These are phyloP conservation scores for Tagetes erecta DNA, from an alignment of 129 eudicot genomes.

Conservation along the genomic window DNA sequence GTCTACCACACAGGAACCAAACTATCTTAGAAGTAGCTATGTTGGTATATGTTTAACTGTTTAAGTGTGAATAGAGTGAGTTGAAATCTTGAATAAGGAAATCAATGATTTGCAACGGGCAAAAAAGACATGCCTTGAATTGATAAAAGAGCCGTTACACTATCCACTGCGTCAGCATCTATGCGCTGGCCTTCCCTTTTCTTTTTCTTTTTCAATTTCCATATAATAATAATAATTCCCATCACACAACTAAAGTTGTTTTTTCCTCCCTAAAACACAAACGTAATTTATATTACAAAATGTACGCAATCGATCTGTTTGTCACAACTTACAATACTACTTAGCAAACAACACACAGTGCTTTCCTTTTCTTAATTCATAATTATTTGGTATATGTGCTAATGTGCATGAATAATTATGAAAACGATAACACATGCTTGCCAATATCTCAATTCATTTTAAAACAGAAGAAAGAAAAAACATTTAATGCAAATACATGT, in stretches of 20 bases:
- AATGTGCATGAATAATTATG: too few relatives aligned
- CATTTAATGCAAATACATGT: constrained; percentile 23
- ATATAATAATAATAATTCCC: not conserved
- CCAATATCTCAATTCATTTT: not conserved
- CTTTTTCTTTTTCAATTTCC: not conserved
- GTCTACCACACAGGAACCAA: too few relatives aligned
- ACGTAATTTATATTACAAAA: too few relatives aligned
- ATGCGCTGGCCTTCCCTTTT: not conserved
- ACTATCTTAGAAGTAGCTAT: too few relatives aligned
- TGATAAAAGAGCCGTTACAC: constrained; percentile 33
- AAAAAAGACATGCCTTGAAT: constrained; percentile 17
- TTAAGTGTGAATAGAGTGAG: too few relatives aligned
- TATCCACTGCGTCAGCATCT: constrained; percentile 17
- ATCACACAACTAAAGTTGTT: not conserved
- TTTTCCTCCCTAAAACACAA: not conserved
- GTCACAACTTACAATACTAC: too few relatives aligned
- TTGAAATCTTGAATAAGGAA: not conserved
- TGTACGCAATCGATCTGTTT: too few relatives aligned
- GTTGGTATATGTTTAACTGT: too few relatives aligned
- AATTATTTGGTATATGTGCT: too few relatives aligned
- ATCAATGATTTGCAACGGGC: constrained; percentile 11
- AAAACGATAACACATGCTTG: too few relatives aligned
- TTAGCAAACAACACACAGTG: too few relatives aligned
- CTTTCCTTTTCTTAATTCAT: too few relatives aligned
- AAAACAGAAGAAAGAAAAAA: not conserved